Evolutionary conservation across 768 basidiomycete genomes (phyloP).

Genomic region (Suillus variegatus): DNA sequence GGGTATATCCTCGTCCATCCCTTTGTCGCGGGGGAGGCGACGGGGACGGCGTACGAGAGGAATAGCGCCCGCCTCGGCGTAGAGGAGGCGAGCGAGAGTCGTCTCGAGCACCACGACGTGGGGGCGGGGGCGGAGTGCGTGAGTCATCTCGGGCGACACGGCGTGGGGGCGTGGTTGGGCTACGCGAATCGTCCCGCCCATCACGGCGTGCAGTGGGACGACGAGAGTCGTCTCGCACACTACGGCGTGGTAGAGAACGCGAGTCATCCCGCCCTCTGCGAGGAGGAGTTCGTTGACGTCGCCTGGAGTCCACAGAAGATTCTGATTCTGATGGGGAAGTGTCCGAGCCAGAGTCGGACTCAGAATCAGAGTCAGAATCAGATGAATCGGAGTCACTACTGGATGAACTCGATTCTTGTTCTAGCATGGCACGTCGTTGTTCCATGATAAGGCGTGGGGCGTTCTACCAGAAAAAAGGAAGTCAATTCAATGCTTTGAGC

Average conservation of each 20-base stretch:
- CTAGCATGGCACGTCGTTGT: conserved; percentile 86
- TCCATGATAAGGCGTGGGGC: conserved; percentile 93
- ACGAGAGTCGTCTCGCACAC: conserved; percentile 1
- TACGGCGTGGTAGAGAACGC: conserved; percentile 22
- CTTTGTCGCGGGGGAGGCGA: conserved; percentile 30
- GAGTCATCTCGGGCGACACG: conserved; percentile 13
- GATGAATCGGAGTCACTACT: conserved; percentile 44
- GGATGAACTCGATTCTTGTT: conserved; percentile 57
- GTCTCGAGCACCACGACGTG: conserved; percentile 22
- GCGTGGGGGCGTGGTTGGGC: conserved; percentile 8
- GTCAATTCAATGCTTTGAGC: conserved; percentile 2
- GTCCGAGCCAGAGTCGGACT: conserved; percentile 43
- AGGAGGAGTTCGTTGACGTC: conserved; percentile 34
- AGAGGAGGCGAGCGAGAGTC: conserved; percentile 35
- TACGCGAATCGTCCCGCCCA: conserved; percentile 10
- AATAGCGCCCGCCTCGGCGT: conserved; percentile 10
- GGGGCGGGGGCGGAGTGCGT: conserved; percentile 20
- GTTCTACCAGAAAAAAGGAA: conserved; percentile 55
- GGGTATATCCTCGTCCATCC: conserved; percentile 22
- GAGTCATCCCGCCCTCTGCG: conserved; percentile 27
- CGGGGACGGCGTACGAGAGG: conserved; percentile 25
- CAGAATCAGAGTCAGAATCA: conserved; percentile 38
- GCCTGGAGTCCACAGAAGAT: conserved; percentile 35
- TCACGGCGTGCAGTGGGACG: conserved; percentile 4
- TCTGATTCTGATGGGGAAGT: conserved; percentile 40